These are phyloP conservation scores for Aureoboletus auriporus DNA, from an alignment of 768 basidiomycete species.

Conservation along the genomic window DNA sequence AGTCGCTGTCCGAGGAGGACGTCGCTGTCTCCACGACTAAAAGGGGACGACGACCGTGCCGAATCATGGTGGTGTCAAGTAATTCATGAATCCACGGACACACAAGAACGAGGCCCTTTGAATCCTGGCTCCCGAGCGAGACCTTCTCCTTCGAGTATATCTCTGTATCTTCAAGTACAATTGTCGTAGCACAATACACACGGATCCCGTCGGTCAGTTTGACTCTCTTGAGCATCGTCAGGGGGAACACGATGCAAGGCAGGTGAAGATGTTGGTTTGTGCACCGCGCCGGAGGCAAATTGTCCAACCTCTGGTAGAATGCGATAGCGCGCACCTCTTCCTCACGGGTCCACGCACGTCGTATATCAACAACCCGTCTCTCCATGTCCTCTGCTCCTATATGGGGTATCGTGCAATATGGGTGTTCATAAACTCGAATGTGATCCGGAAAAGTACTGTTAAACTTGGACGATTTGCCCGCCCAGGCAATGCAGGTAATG, in stretches of 20 bases:
- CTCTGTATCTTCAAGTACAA: slow-evolving; percentile 9
- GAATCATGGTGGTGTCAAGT: neutral
- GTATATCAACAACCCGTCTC: neutral
- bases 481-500: slow-evolving; percentile 18
- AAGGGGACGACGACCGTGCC: neutral
- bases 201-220: neutral
- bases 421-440: slow-evolving; percentile 10
- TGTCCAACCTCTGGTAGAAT: slow-evolving; percentile 6
- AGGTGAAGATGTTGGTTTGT: slow-evolving; percentile 6
- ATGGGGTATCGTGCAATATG: neutral
- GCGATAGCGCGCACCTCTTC: neutral
- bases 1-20: neutral
- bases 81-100: slow-evolving; percentile 20
- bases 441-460: slow-evolving; percentile 19
- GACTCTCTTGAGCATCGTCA: slow-evolving; percentile 3
- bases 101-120: slow-evolving; percentile 10
- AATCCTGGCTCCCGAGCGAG: neutral
- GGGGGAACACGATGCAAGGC: slow-evolving; percentile 17
- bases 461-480: slow-evolving; percentile 16
- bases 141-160: slow-evolving; percentile 5
- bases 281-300: slow-evolving; percentile 4
- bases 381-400: slow-evolving; percentile 8
- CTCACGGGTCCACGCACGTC: neutral
- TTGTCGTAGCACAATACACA: slow-evolving; percentile 5
- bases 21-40: neutral